phyloP scores from a whole-genome alignment of 2,329 filamentous ascomycete species.

The Ceratocystis diversiconidia region DNA sequence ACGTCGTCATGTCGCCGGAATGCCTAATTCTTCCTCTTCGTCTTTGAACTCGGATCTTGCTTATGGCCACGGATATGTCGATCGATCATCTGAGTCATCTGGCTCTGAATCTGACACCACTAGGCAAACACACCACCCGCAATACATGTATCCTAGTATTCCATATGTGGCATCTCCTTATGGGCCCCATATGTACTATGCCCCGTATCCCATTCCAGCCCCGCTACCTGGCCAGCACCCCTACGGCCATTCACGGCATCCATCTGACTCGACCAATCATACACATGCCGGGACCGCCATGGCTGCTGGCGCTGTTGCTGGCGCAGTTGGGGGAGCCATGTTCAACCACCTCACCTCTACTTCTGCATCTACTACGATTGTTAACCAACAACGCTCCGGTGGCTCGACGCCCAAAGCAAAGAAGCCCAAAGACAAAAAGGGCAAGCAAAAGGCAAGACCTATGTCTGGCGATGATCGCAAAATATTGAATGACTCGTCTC shows the following conservation, averaged over 20 bases:
- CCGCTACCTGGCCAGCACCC: background rate
- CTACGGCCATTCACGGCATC: background rate
- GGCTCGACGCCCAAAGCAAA: conserved; percentile 13
- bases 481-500: background rate
- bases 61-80: conserved; percentile 48
- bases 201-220: background rate
- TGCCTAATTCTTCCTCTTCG: conserved; percentile 51
- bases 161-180: conserved; percentile 3
- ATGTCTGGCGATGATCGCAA: conserved; percentile 1
- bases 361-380: background rate
- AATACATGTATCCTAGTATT: conserved; percentile 14
- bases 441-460: conserved; percentile 11
- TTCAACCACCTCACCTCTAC: background rate
- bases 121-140: conserved; percentile 1
- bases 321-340: background rate
- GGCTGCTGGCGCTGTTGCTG: conserved; percentile 14
- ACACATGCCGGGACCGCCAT: conserved; percentile 10
- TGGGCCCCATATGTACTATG: background rate
- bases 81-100: conserved; percentile 22
- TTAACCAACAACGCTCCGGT: conserved; percentile 8
- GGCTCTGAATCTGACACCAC: conserved; percentile 15
- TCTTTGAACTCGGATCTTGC: conserved; percentile 55
- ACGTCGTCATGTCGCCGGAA: conserved; percentile 39
- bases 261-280: conserved; percentile 4
- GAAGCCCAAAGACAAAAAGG: conserved; percentile 1